Percentiles rank a stretch among this genome's conserved stretches.
Conservation (phyloP, 208 protist species). For the Trypanosoma mega region DNA sequence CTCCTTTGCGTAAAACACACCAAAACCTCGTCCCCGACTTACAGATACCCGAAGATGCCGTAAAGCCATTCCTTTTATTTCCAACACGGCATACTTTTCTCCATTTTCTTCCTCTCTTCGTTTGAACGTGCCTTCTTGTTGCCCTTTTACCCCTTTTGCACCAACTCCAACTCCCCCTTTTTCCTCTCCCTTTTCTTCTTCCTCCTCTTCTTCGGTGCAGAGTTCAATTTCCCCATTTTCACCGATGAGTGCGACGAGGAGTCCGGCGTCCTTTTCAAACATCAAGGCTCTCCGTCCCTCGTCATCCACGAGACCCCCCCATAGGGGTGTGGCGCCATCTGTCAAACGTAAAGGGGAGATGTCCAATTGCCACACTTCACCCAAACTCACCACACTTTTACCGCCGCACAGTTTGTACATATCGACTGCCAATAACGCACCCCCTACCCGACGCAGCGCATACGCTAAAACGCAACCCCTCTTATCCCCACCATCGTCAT, state of each 20-base stretch:
- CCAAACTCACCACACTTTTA: background rate
- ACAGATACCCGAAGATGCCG: constrained; percentile 48
- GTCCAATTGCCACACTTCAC: constrained; percentile 12
- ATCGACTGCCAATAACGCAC: background rate
- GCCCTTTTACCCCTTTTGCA: no score
- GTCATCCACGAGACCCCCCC: constrained; percentile 38
- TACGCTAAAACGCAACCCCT: no score
- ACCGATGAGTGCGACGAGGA: constrained; percentile 43
- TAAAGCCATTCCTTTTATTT: constrained; percentile 47
- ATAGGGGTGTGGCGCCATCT: constrained; percentile 1
- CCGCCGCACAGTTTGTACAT: background rate
- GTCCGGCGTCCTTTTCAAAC: constrained; percentile 16
- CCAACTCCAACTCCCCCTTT: no score
- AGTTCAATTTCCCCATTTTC: constrained; percentile 33
- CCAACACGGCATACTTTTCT: constrained; percentile 27
- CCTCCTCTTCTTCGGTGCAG: constrained; percentile 24
- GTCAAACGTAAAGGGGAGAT: constrained; percentile 10
- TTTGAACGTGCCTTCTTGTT: no score
- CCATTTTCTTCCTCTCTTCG: background rate
- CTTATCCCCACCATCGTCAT: no score
- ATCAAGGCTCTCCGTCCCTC: constrained; percentile 49
- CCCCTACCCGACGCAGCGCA: background rate
- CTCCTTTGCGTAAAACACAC: constrained; percentile 52
- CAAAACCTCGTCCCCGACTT: constrained; percentile 62
- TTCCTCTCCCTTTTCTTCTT: constrained; percentile 23